phyloP scores from a whole-genome alignment of 257 asterid genomes.

The Thymus mandschuricus region DNA sequence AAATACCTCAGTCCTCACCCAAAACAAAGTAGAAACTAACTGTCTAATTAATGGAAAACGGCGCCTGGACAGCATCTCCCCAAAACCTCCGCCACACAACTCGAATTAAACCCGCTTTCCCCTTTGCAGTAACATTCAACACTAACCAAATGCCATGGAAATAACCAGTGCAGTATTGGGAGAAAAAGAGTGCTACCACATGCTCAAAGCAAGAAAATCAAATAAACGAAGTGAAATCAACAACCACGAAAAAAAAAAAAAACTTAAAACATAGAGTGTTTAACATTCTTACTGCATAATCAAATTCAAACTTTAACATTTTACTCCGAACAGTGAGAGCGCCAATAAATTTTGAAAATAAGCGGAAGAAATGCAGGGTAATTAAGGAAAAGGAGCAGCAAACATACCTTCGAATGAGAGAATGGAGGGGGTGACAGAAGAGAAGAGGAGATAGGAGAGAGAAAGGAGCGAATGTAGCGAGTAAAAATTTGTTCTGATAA shows the following conservation, averaged over 20 bases:
- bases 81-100: conserved; percentile 7
- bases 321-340: conserved; percentile 16
- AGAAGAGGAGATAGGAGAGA: conserved; percentile 16
- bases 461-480: conserved; percentile 31
- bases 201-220: conserved; percentile 11
- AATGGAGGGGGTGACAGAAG: conserved; percentile 19
- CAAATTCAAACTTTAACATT: conserved; percentile 20
- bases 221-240: conserved; percentile 9
- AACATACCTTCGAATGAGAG: conserved; percentile 32
- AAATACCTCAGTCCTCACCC: background rate
- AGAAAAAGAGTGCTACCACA: background rate
- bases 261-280: background rate
- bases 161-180: background rate
- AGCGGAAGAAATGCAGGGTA: background rate
- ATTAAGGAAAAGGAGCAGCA: conserved; percentile 20
- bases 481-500: conserved; percentile 28
- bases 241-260: background rate
- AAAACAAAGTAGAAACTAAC: conserved; percentile 8
- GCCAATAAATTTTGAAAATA: conserved; percentile 1
- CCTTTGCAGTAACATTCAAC: conserved; percentile 7
- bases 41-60: background rate
- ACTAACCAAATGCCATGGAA: background rate
- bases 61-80: background rate
- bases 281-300: conserved; percentile 15
- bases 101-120: conserved; percentile 1